These are phyloP conservation scores for Scortechinia acanthostroma DNA, from an alignment of 2,329 filamentous ascomycete species.

Conservation along the genomic window DNA sequence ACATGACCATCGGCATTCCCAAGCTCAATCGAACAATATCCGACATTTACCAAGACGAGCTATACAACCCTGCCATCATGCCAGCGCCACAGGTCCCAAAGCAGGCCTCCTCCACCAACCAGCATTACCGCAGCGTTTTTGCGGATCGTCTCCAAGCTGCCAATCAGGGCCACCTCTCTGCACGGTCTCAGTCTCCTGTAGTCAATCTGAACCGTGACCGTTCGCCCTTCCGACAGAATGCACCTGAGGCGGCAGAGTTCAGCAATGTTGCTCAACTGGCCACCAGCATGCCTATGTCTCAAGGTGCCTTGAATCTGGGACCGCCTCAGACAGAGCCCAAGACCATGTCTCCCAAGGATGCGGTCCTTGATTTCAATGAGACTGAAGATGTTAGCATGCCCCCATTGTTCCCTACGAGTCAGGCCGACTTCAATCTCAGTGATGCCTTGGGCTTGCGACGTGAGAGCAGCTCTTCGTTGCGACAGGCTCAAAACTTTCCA, in stretches of 20 bases:
- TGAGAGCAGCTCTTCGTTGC: not conserved
- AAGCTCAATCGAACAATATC: constrained; percentile 83
- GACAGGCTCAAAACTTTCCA: not conserved
- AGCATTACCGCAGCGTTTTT: constrained; percentile 53
- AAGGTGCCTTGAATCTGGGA: not conserved
- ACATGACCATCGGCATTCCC: constrained; percentile 31
- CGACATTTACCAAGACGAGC: constrained; percentile 75
- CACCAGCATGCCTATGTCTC: constrained; percentile 1
- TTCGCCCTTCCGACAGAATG: constrained; percentile 75
- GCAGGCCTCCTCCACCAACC: constrained; percentile 23
- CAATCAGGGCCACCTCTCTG: constrained; percentile 65
- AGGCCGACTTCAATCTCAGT: constrained; percentile 12
- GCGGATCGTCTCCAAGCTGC: constrained; percentile 73
- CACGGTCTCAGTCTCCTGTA: constrained; percentile 36
- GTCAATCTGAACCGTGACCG: constrained; percentile 48
- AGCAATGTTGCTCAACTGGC: constrained; percentile 29
- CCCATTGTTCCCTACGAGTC: constrained; percentile 65
- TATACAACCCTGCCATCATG: constrained; percentile 68
- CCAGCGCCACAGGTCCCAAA: constrained; percentile 47
- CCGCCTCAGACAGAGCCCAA: constrained; percentile 36
- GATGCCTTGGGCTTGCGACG: not conserved
- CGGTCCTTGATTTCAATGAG: constrained; percentile 77
- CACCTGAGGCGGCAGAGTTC: constrained; percentile 44
- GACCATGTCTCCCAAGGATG: constrained; percentile 92
- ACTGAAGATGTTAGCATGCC: constrained; percentile 62